A percentile compares a stretch with the other conserved stretches of the same genome.
Evolutionary conservation across 2,329 filamentous ascomycete genomes (phyloP).

Genomic region (Xylariales sp.): DNA sequence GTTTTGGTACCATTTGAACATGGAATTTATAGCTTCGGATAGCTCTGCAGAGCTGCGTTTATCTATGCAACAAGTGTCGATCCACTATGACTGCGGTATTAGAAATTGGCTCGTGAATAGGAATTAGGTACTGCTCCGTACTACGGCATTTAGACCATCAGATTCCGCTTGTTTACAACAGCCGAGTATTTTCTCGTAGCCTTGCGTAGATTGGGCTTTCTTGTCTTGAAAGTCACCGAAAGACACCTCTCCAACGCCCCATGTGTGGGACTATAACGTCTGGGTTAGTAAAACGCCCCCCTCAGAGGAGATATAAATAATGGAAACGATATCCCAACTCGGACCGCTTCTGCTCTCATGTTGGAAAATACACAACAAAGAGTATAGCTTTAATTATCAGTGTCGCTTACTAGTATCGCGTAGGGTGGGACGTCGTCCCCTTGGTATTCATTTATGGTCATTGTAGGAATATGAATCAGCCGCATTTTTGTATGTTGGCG

Average conservation of each 20-base stretch:
- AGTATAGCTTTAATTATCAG: background rate
- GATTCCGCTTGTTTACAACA: conserved; percentile 23
- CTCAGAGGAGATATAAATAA: background rate
- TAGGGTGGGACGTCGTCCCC: conserved; percentile 18
- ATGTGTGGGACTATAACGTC: conserved; percentile 22
- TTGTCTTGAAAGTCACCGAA: conserved; percentile 17
- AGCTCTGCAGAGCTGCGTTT: conserved; percentile 27
- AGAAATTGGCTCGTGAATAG: background rate
- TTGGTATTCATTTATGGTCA: conserved; percentile 20
- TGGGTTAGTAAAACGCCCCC: background rate
- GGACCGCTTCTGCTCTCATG: background rate
- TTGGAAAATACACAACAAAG: background rate
- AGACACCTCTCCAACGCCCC: conserved; percentile 6
- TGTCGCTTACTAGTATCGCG: conserved; percentile 19
- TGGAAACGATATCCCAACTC: background rate
- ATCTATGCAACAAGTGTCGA: conserved; percentile 30
- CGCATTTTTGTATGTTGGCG: conserved; percentile 4
- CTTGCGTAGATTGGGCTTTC: conserved; percentile 3
- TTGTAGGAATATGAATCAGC: conserved; percentile 17
- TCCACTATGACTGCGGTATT: conserved; percentile 9
- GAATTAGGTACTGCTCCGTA: background rate
- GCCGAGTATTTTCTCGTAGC: conserved; percentile 2
- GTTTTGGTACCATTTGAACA: conserved; percentile 24
- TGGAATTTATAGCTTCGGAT: conserved; percentile 22
- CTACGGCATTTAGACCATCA: conserved; percentile 20